These are phyloP conservation scores for Pseudotulostoma volvatum DNA, from an alignment of 495 filamentous ascomycete species.

Conservation along the genomic window DNA sequence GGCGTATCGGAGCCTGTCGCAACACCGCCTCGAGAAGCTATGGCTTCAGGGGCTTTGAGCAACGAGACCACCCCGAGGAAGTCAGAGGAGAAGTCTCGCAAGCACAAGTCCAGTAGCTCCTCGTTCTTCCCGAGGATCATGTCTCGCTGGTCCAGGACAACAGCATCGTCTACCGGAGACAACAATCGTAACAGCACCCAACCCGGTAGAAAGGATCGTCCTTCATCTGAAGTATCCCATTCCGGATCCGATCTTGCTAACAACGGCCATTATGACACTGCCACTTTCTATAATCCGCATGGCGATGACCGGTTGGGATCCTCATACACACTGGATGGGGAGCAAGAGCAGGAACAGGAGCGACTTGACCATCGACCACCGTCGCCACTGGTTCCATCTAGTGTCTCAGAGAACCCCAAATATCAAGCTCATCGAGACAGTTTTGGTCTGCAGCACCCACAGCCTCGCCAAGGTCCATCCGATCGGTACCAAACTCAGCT, in stretches of 20 bases:
- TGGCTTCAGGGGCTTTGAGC: conserved; percentile 40
- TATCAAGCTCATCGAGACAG: conserved; percentile 85
- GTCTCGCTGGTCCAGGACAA: conserved; percentile 95
- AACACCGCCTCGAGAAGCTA: conserved; percentile 51
- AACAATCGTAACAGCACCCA: conserved; percentile 36
- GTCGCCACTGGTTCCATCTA: conserved; percentile 44
- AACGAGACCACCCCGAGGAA: conserved; percentile 62
- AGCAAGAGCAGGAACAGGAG: conserved; percentile 11
- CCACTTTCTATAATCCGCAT: conserved; percentile 45
- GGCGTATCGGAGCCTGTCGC: conserved; percentile 49
- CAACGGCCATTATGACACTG: conserved; percentile 40
- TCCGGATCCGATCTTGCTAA: conserved; percentile 53
- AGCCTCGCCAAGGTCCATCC: conserved; percentile 70
- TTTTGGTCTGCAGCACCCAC: conserved; percentile 76
- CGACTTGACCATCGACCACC: conserved; percentile 37
- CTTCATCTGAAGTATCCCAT: conserved; percentile 42
- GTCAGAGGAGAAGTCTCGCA: conserved; percentile 57
- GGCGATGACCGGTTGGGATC: conserved; percentile 59
- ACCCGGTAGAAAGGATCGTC: conserved; percentile 30
- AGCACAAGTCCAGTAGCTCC: conserved; percentile 79
- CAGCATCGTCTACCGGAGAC: conserved; percentile 56
- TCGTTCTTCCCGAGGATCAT: conserved; percentile 77
- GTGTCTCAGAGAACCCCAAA: conserved; percentile 68
- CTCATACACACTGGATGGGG: conserved; percentile 38
- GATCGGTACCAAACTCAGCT: conserved; percentile 65